Conservation (phyloP, 2,329 filamentous ascomycete genomes). For the Verticillium albo-atrum region DNA sequence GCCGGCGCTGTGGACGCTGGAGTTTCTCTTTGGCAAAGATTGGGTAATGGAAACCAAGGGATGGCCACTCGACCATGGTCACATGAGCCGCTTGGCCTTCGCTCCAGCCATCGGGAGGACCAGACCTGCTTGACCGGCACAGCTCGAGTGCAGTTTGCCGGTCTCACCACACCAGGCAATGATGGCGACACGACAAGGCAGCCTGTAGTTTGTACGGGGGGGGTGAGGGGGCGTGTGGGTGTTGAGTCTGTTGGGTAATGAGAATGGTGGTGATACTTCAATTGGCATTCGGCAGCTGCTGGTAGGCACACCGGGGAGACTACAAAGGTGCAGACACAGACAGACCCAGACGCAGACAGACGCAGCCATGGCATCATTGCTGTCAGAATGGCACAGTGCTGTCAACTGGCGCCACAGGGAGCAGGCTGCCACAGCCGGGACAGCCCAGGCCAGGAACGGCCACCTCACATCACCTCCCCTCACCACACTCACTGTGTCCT, state of each 20-base stretch:
- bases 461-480: neutral
- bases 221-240: neutral
- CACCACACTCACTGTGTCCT: neutral
- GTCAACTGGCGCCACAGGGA: neutral
- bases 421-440: neutral
- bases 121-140: neutral
- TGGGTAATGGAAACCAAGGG: slow-evolving; percentile 45
- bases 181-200: neutral
- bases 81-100: slow-evolving; percentile 21
- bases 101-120: neutral
- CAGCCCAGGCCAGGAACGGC: neutral
- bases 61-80: slow-evolving; percentile 31
- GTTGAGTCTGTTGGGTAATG: slow-evolving; percentile 24
- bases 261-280: slow-evolving; percentile 13
- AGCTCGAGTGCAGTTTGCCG: neutral
- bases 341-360: neutral
- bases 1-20: neutral
- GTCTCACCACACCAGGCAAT: neutral
- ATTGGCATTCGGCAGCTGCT: neutral
- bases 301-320: neutral
- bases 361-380: neutral
- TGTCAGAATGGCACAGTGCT: neutral
- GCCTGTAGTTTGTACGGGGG: neutral
- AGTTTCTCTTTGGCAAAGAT: slow-evolving; percentile 24
- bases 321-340: neutral